phyloP scores from a whole-genome alignment of 768 basidiomycete species.

The Leccinum arenicola region DNA sequence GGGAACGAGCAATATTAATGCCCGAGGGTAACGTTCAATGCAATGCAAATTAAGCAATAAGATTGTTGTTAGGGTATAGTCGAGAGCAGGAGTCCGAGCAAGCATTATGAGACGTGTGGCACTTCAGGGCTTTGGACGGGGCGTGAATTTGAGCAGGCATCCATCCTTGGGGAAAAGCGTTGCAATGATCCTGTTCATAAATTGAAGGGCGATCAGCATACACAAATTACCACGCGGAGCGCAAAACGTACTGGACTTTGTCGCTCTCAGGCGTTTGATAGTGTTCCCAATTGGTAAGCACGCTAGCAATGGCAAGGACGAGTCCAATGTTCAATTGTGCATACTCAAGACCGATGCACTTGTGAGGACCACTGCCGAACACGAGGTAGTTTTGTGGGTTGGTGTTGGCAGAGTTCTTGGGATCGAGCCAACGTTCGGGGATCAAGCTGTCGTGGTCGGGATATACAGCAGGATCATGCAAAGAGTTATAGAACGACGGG shows the following conservation, averaged over 20 bases:
- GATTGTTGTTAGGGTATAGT: slow-evolving; percentile 9
- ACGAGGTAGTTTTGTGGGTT: slow-evolving; percentile 96
- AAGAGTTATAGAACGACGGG: slow-evolving; percentile 87
- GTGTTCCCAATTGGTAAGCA: slow-evolving; percentile 85
- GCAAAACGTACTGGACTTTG: slow-evolving; percentile 69
- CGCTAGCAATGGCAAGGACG: slow-evolving; percentile 78
- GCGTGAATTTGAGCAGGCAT: slow-evolving; percentile 74
- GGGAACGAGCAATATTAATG: not conserved
- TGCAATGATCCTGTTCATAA: slow-evolving; percentile 72
- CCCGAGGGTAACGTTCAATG: not conserved
- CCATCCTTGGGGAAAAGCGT: slow-evolving; percentile 96
- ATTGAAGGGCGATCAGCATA: not conserved
- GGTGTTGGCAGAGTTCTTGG: slow-evolving; percentile 68
- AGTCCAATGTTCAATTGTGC: slow-evolving; percentile 88
- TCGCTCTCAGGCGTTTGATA: slow-evolving; percentile 74
- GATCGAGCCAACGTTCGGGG: slow-evolving; percentile 94
- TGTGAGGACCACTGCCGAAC: slow-evolving; percentile 91
- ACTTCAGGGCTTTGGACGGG: slow-evolving; percentile 40
- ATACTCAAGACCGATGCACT: slow-evolving; percentile 91
- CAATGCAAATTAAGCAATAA: slow-evolving; percentile 16
- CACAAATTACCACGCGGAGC: not conserved
- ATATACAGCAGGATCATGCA: slow-evolving; percentile 87
- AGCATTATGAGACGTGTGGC: not conserved
- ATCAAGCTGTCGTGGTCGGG: slow-evolving; percentile 78
- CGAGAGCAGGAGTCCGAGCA: not conserved